phyloP scores from a whole-genome alignment of 2,329 filamentous ascomycete genomes.

The Colletotrichum sp. region DNA sequence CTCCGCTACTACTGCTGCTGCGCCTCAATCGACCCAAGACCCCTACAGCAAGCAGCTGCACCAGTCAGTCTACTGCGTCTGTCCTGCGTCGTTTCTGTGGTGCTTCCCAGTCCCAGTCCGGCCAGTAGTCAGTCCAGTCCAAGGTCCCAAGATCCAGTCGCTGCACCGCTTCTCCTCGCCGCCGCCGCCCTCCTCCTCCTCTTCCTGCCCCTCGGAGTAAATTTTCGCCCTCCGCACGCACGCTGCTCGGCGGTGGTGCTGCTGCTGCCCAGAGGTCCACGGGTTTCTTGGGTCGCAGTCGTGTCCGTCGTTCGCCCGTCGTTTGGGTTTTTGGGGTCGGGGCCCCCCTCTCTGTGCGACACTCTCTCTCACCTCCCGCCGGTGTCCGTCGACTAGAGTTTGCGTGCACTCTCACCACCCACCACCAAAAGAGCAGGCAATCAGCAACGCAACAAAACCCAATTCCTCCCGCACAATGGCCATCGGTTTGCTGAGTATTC shows the following conservation, averaged over 20 bases:
- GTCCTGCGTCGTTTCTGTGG: not conserved
- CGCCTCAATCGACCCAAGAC: slow-evolving; percentile 16
- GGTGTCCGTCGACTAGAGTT: not conserved
- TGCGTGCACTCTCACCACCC: not conserved
- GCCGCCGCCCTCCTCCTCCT: not conserved
- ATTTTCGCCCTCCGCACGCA: not conserved
- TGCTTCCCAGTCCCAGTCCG: not conserved
- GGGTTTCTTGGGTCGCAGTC: not conserved
- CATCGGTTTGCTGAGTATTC: slow-evolving; percentile 17
- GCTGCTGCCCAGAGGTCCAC: not conserved
- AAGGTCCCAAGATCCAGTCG: not conserved
- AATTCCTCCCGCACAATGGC: slow-evolving; percentile 5
- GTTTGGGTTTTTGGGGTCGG: not conserved
- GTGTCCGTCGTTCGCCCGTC: not conserved
- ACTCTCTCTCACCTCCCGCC: not conserved
- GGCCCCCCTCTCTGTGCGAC: not conserved
- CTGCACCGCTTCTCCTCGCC: not conserved
- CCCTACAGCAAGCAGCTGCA: not conserved
- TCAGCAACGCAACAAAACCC: not conserved
- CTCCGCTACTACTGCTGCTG: slow-evolving; percentile 19
- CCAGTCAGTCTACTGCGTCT: not conserved
- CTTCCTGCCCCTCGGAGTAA: not conserved
- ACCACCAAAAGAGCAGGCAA: not conserved
- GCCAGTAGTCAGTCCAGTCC: not conserved
- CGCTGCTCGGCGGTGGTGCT: not conserved